phyloP scores from a whole-genome alignment of 176 grass and related monocot genomes.

The Zea mays region DNA sequence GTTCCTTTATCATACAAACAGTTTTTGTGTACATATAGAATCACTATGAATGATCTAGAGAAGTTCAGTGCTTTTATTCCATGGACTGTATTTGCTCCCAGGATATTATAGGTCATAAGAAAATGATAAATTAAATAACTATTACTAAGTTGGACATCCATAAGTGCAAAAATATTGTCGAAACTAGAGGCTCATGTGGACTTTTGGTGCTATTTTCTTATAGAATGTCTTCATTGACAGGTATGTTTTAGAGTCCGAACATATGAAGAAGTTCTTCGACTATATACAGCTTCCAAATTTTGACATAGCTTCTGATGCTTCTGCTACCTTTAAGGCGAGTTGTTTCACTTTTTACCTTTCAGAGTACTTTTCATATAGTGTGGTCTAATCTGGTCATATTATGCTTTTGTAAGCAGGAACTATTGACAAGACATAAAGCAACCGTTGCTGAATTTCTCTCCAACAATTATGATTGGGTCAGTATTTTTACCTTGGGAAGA shows the following conservation, averaged over 20 bases:
- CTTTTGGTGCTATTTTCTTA: slow-evolving; percentile 26
- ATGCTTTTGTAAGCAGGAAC: slow-evolving; percentile 60
- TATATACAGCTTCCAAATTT: slow-evolving; percentile 99
- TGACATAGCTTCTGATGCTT: slow-evolving; percentile 99
- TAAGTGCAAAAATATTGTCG: slow-evolving; percentile 24
- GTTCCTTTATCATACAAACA: not conserved
- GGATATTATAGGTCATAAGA: slow-evolving; percentile 6
- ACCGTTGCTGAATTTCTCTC: slow-evolving; percentile 95
- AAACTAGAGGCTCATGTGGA: not conserved
- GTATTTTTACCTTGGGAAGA: not conserved
- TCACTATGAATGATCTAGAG: not conserved
- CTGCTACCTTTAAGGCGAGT: slow-evolving; percentile 87
- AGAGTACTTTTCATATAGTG: slow-evolving; percentile 11
- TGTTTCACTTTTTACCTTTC: slow-evolving; percentile 6
- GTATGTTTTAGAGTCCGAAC: slow-evolving; percentile 93
- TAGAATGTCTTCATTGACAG: slow-evolving; percentile 42
- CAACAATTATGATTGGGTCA: slow-evolving; percentile 95
- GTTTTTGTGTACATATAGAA: slow-evolving; percentile 21
- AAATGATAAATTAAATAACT: not conserved
- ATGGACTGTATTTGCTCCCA: not conserved
- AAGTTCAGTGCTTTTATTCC: slow-evolving; percentile 4
- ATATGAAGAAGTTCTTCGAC: slow-evolving; percentile 99
- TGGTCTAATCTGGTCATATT: slow-evolving; percentile 33
- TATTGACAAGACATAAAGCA: slow-evolving; percentile 98
- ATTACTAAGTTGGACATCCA: not conserved